phyloP scores from a whole-genome alignment of 1,284 basidiomycete genomes.

The Trichosporon ovoides region DNA sequence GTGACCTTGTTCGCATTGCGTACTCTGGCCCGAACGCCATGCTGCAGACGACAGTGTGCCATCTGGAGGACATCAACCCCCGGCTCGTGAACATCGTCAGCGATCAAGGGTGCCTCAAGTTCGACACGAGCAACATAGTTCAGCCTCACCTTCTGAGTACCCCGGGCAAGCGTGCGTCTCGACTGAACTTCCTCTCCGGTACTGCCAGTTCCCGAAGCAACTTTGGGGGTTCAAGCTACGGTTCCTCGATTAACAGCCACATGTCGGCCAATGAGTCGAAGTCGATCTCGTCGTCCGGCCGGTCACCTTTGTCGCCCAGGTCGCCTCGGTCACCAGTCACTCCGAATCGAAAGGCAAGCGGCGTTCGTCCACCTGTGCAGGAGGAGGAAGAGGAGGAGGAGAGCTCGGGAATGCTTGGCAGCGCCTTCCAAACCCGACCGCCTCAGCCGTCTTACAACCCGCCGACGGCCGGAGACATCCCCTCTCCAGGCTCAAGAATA shows the following conservation, averaged over 20 bases:
- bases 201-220: background rate
- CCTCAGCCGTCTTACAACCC: background rate
- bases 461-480: background rate
- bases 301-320: background rate
- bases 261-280: background rate
- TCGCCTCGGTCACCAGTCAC: background rate
- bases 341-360: background rate
- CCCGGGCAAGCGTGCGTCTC: background rate
- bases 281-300: background rate
- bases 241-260: slow-evolving; percentile 3
- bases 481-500: slow-evolving; percentile 12
- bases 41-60: background rate
- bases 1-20: background rate
- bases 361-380: background rate
- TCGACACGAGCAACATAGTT: slow-evolving; percentile 3
- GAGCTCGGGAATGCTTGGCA: background rate
- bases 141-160: slow-evolving; percentile 59
- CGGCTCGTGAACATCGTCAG: background rate
- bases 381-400: slow-evolving; percentile 4
- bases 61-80: background rate
- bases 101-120: background rate
- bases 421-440: background rate
- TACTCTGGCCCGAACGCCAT: background rate
- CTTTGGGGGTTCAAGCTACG: background rate
- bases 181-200: background rate